phyloP scores from a whole-genome alignment of 2,329 filamentous ascomycete genomes.

The Penicillium rolfsii region DNA sequence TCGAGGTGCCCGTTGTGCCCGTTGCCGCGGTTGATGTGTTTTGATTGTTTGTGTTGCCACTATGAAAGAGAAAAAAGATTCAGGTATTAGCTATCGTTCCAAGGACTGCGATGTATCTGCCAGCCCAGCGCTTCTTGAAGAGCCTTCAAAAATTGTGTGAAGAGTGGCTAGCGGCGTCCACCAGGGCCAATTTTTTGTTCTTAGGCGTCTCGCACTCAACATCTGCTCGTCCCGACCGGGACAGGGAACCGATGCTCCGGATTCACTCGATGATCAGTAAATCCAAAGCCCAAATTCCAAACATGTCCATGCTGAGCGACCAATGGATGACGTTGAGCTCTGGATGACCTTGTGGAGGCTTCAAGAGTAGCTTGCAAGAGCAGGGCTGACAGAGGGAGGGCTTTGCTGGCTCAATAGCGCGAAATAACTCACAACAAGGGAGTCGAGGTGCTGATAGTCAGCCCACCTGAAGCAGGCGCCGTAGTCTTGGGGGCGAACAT shows the following conservation, averaged over 20 bases:
- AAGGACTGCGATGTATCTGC: background rate
- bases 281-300: background rate
- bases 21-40: constrained; percentile 34
- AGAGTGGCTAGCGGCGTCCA: background rate
- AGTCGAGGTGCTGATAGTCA: constrained; percentile 58
- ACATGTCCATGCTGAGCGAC: background rate
- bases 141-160: background rate
- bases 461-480: constrained; percentile 37
- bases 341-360: background rate
- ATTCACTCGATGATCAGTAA: background rate
- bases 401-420: background rate
- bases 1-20: constrained; percentile 33
- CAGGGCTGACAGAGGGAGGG: background rate
- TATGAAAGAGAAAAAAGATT: constrained; percentile 23
- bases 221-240: background rate
- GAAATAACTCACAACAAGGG: constrained; percentile 51
- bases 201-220: background rate
- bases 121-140: background rate
- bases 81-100: constrained; percentile 23
- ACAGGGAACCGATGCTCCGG: background rate
- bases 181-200: background rate
- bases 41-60: constrained; percentile 36
- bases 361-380: background rate
- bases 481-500: constrained; percentile 46
- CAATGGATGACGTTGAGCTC: background rate